Percentiles rank a stretch among this genome's conserved stretches.
phyloP scores from a whole-genome alignment of 2,329 filamentous ascomycete genomes.

The Pleomassaria siparia region DNA sequence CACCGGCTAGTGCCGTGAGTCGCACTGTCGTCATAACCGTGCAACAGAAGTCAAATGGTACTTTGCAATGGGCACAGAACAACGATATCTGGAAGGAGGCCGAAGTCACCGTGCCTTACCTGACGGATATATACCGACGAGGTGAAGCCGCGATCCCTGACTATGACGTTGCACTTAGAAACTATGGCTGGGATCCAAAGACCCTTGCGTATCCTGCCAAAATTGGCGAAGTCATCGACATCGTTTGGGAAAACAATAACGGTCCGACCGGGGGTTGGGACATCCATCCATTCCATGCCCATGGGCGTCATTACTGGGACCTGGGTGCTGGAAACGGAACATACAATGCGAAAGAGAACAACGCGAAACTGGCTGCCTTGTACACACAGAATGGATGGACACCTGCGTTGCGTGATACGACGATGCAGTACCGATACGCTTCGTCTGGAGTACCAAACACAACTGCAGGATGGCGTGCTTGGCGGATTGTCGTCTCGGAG shows the following conservation, averaged over 20 bases:
- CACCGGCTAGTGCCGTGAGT: slow-evolving; percentile 35
- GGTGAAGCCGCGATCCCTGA: slow-evolving; percentile 52
- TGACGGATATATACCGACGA: slow-evolving; percentile 56
- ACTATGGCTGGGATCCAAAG: slow-evolving; percentile 57
- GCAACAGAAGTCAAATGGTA: slow-evolving; percentile 18
- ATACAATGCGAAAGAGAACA: slow-evolving; percentile 55
- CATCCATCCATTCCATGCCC: slow-evolving; percentile 57
- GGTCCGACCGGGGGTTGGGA: slow-evolving; percentile 24
- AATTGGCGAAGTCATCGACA: slow-evolving; percentile 59
- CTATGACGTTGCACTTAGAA: slow-evolving; percentile 53
- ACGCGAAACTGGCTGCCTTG: slow-evolving; percentile 38
- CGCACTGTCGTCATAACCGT: slow-evolving; percentile 35
- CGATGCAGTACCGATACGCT: slow-evolving; percentile 59
- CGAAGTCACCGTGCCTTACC: slow-evolving; percentile 45
- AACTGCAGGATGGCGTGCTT: slow-evolving; percentile 61
- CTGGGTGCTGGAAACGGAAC: slow-evolving; percentile 56
- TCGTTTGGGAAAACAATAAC: slow-evolving; percentile 49
- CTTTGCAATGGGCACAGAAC: slow-evolving; percentile 26
- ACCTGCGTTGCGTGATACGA: slow-evolving; percentile 51
- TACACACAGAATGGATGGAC: slow-evolving; percentile 32
- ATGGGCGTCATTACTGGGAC: slow-evolving; percentile 58
- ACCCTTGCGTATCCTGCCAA: slow-evolving; percentile 55
- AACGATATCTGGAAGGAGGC: slow-evolving; percentile 19
- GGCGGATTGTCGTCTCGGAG: slow-evolving; percentile 57
- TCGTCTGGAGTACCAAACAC: slow-evolving; percentile 43